Percentiles rank a stretch among this genome's conserved stretches.
phyloP scores from a whole-genome alignment of 495 filamentous ascomycete genomes.

The Hypoxylon lenormandii region DNA sequence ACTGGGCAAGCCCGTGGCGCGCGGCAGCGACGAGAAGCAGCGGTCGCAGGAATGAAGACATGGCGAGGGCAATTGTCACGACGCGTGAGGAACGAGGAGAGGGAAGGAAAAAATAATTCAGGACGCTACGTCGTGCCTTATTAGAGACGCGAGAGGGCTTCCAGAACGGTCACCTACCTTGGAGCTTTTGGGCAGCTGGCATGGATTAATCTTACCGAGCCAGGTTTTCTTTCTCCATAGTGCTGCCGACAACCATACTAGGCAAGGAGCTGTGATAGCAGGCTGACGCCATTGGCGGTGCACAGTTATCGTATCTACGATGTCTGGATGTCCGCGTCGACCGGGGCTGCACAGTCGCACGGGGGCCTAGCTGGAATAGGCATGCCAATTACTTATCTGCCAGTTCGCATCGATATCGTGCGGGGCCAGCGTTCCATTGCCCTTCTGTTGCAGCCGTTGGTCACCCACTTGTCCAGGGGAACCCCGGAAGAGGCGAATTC shows the following conservation, averaged over 20 bases:
- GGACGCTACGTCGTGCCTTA: slow-evolving; percentile 25
- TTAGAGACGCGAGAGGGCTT: slow-evolving; percentile 9
- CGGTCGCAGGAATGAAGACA: slow-evolving; percentile 45
- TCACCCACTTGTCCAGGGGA: background rate
- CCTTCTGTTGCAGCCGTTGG: slow-evolving; percentile 4
- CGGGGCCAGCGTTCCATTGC: slow-evolving; percentile 35
- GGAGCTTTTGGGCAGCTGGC: slow-evolving; percentile 21
- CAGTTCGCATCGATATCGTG: slow-evolving; percentile 25
- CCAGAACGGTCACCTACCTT: background rate
- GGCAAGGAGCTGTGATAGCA: slow-evolving; percentile 32
- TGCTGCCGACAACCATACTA: slow-evolving; percentile 11
- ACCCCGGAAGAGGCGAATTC: background rate
- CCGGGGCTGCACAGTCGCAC: slow-evolving; percentile 12
- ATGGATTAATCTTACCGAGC: slow-evolving; percentile 35
- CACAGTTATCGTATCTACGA: slow-evolving; percentile 25
- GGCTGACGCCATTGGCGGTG: slow-evolving; percentile 43
- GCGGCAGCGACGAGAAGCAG: slow-evolving; percentile 44
- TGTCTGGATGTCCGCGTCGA: slow-evolving; percentile 6
- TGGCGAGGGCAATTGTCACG: slow-evolving; percentile 27
- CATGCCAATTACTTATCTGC: slow-evolving; percentile 40
- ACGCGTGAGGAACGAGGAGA: slow-evolving; percentile 7
- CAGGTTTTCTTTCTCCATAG: slow-evolving; percentile 8
- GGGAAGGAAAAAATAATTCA: background rate
- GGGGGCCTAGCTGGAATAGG: slow-evolving; percentile 39
- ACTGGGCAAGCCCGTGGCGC: slow-evolving; percentile 55